Base-by-base conservation (phyloP, 2,329 filamentous ascomycete species). In the Aspergillus alliaceus region DNA sequence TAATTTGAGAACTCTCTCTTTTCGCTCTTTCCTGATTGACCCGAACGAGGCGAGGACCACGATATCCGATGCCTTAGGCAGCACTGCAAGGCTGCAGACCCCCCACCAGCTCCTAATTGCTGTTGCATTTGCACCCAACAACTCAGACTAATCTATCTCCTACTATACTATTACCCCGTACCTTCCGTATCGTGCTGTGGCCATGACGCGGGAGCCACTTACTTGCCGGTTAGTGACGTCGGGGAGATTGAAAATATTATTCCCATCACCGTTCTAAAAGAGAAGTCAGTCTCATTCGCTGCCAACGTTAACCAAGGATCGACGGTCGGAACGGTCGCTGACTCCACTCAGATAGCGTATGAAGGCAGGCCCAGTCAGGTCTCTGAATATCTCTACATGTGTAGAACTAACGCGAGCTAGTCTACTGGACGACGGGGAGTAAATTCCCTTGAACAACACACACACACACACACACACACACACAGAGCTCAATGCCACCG, bases 291-390 rank as follows among this genome's bases (percentile, higher is more conserved):
- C 24, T 2, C 27, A 29, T 31, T 47, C 6, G 12, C 44, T 47
- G 25, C 44, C 44, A 47, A 42, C 51, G 51, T 57, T 44, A 51
- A 31, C 54, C 54, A 56, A 52, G 54, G 54, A 56, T 56, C 54
- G 39, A 56, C 52, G 31, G 40, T 54, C 52, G 24, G 42, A 46
- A 48, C 40, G 46, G 46, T 50, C 32, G 14, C 46, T 15, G 31
- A 37, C 51, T 53, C 51, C 51, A 53, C 51, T 31, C 25, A 39
- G 49, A 39, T 39, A 39, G 34, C 22, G 24, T 32, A 15, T 25
- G n/a, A 22, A 40, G 50, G 25, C 44, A 47, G 25, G 42, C 18
- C 44, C 44, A 47, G 25, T 47, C 27, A 47, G 27, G 44, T 31
- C 20, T 25, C 22, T 25, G 25, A 7, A 18, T 27, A 47, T 47